Evolutionary conservation across 495 filamentous ascomycete species (phyloP).

Genomic region (Xylaria acuta): DNA sequence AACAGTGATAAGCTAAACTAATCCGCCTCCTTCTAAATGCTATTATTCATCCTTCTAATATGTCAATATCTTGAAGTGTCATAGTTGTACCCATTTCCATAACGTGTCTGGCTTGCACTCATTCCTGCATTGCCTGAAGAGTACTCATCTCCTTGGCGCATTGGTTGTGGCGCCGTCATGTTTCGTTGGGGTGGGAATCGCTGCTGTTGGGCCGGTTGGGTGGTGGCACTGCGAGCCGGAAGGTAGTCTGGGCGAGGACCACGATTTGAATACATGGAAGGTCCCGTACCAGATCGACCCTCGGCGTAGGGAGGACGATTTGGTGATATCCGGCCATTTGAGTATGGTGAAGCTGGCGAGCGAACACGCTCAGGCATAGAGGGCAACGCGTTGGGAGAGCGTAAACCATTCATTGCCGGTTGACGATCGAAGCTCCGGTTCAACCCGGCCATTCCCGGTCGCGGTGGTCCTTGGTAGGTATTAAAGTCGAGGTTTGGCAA

Average conservation of each 20-base stretch:
- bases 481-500: conserved; percentile 46
- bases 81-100: conserved; percentile 43
- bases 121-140: conserved; percentile 34
- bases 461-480: conserved; percentile 43
- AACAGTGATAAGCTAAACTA: background rate
- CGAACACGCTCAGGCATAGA: conserved; percentile 40
- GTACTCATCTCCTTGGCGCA: conserved; percentile 37
- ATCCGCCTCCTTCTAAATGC: background rate
- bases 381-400: conserved; percentile 42
- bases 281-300: conserved; percentile 49
- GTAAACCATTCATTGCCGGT: conserved; percentile 27
- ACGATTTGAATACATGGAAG: conserved; percentile 45
- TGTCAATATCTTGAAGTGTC: conserved; percentile 40
- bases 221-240: conserved; percentile 48
- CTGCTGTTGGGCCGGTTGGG: conserved; percentile 41
- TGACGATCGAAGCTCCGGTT: conserved; percentile 52
- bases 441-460: conserved; percentile 42
- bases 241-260: conserved; percentile 35
- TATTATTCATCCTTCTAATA: background rate
- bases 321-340: conserved; percentile 19
- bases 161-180: conserved; percentile 57
- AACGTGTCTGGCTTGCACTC: conserved; percentile 28
- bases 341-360: conserved; percentile 34
- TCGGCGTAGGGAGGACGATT: conserved; percentile 26
- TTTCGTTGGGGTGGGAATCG: conserved; percentile 52